phyloP scores from a whole-genome alignment of 495 filamentous ascomycete species.

The Immersiella caudata region DNA sequence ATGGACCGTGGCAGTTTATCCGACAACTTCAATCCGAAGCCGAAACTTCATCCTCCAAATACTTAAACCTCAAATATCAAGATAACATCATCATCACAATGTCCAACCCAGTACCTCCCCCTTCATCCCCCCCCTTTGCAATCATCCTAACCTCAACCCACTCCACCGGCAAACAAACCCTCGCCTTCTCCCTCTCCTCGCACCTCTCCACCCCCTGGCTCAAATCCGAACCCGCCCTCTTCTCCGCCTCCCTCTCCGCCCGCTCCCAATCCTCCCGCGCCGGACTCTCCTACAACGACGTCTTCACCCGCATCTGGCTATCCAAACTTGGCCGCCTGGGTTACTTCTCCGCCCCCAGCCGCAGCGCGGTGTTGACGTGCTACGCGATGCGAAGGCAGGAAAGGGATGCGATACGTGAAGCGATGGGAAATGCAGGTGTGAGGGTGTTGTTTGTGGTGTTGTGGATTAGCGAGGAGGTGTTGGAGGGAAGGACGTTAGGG shows the following conservation, averaged over 20 bases:
- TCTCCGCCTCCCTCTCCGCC: neutral
- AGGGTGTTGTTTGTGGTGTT: constrained; percentile 16
- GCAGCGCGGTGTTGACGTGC: constrained; percentile 4
- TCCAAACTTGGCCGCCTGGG: constrained; percentile 16
- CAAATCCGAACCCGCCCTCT: constrained; percentile 13
- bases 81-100: too few species aligned
- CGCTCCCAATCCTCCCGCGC: constrained; percentile 5
- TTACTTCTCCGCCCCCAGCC: neutral
- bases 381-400: constrained; percentile 12
- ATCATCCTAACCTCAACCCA: constrained; percentile 16
- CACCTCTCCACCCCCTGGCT: constrained; percentile 12
- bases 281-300: constrained; percentile 1
- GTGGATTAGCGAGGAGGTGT: constrained; percentile 18
- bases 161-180: constrained; percentile 21
- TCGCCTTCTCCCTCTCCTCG: constrained; percentile 9
- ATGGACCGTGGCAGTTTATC: too few species aligned
- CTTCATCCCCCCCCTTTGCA: neutral
- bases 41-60: too few species aligned
- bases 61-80: too few species aligned
- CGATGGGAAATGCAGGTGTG: neutral
- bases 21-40: too few species aligned
- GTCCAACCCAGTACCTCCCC: neutral
- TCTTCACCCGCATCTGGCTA: constrained; percentile 21
- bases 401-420: constrained; percentile 14
- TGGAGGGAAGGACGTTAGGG: constrained; percentile 16